Percentiles rank a stretch among this genome's conserved stretches.
Conservation (phyloP, 2,329 filamentous ascomycete genomes). For the Curvularia lunata region DNA sequence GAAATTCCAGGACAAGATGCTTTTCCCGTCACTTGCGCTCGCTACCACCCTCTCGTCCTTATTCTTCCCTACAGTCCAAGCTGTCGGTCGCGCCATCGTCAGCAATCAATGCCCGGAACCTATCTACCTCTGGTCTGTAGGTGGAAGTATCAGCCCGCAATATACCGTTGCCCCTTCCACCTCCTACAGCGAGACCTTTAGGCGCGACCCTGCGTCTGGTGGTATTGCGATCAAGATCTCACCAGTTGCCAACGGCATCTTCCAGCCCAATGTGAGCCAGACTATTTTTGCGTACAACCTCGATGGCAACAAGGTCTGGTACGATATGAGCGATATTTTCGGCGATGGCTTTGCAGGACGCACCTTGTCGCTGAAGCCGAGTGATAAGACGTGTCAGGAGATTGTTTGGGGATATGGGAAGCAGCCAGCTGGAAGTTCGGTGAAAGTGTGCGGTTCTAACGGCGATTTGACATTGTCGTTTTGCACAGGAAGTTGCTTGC, state of each 20-base stretch:
- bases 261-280: slow-evolving; percentile 38
- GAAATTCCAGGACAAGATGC: background rate
- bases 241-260: slow-evolving; percentile 27
- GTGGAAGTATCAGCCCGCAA: slow-evolving; percentile 24
- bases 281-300: slow-evolving; percentile 40
- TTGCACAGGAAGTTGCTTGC: slow-evolving; percentile 39
- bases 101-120: slow-evolving; percentile 40
- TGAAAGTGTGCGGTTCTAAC: slow-evolving; percentile 29
- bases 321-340: slow-evolving; percentile 39
- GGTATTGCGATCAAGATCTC: slow-evolving; percentile 37
- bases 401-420: slow-evolving; percentile 36
- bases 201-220: slow-evolving; percentile 27
- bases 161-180: slow-evolving; percentile 26
- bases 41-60: background rate
- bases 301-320: slow-evolving; percentile 32
- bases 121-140: slow-evolving; percentile 42
- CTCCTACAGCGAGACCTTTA: slow-evolving; percentile 36
- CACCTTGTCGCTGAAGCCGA: slow-evolving; percentile 33
- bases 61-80: slow-evolving; percentile 19
- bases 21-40: background rate
- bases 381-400: slow-evolving; percentile 28
- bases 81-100: slow-evolving; percentile 39
- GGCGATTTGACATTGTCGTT: slow-evolving; percentile 37
- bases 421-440: slow-evolving; percentile 32
- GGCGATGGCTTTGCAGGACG: slow-evolving; percentile 36